Conservation (phyloP, 345 rosid species). For the Durio zibethinus region DNA sequence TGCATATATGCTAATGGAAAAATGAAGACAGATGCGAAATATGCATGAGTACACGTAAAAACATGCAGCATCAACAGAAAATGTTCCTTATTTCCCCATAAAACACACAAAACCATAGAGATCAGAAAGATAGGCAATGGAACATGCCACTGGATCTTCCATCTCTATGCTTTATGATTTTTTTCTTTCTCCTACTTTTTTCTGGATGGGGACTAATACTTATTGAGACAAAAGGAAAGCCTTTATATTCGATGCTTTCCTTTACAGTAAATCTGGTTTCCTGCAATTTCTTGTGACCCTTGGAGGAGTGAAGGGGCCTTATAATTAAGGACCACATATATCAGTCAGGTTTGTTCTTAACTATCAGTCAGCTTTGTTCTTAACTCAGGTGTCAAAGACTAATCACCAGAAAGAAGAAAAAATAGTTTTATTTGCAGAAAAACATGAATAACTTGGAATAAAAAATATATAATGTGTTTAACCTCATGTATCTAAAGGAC, state of each 20-base stretch:
- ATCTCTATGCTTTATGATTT: slow-evolving; percentile 13
- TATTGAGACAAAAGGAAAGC: slow-evolving; percentile 1
- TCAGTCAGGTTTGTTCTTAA: not conserved
- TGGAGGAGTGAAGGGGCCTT: slow-evolving; percentile 23
- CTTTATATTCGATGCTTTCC: slow-evolving; percentile 9
- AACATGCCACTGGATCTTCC: slow-evolving; percentile 33
- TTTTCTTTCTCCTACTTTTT: not conserved
- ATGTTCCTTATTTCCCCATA: slow-evolving; percentile 4
- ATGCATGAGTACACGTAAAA: slow-evolving; percentile 27
- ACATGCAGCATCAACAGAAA: slow-evolving; percentile 20
- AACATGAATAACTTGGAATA: not conserved
- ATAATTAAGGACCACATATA: not conserved
- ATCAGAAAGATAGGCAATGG: not conserved
- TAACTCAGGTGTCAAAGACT: not conserved
- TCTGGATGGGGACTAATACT: not conserved
- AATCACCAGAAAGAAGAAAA: not conserved
- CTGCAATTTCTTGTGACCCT: slow-evolving; percentile 17
- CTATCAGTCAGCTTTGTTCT: not conserved
- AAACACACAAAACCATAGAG: not conserved
- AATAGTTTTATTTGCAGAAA: not conserved
- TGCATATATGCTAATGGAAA: not conserved
- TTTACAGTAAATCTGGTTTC: slow-evolving; percentile 10
- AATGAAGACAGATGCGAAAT: not conserved
- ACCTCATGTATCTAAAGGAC: not conserved
- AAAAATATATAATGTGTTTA: not conserved